Percentiles rank a stretch among this genome's conserved stretches.
These are phyloP conservation scores for Ophiocordyceps camponoti-rufipedis DNA, from an alignment of 2,329 filamentous ascomycete species.

Conservation along the genomic window DNA sequence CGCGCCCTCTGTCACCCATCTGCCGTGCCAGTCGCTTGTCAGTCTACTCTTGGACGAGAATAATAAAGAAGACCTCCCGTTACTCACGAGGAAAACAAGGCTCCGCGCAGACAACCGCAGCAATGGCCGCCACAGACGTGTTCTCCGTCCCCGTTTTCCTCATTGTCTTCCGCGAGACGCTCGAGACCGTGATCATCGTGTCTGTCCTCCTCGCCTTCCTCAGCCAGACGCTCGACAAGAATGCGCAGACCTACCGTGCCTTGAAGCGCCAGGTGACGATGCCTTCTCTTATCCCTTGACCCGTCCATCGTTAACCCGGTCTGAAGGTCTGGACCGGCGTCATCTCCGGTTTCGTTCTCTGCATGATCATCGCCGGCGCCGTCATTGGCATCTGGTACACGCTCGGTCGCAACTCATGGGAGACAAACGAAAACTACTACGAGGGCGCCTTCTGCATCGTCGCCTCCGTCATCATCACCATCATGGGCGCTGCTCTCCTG, in stretches of 20 bases:
- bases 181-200: constrained; percentile 72
- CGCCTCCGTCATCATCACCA: constrained; percentile 61
- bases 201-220: constrained; percentile 75
- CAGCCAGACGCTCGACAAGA: constrained; percentile 56
- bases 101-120: constrained; percentile 2
- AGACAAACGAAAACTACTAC: constrained; percentile 55
- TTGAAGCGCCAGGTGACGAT: constrained; percentile 42
- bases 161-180: constrained; percentile 70
- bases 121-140: constrained; percentile 42
- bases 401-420: constrained; percentile 48
- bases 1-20: too few relatives aligned
- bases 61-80: too few relatives aligned
- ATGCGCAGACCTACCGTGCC: constrained; percentile 45
- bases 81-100: too few relatives aligned
- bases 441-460: constrained; percentile 64
- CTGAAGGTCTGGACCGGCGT: constrained; percentile 44
- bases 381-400: constrained; percentile 58
- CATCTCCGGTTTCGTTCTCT: constrained; percentile 41
- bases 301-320: not conserved
- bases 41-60: too few relatives aligned
- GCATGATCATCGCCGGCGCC: constrained; percentile 43
- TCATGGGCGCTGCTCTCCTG: constrained; percentile 65
- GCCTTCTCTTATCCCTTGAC: constrained; percentile 18
- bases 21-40: too few relatives aligned
- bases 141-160: constrained; percentile 75